A percentile compares a stretch with the other conserved stretches of the same genome.
Conservation (phyloP, 306 rosid genomes). For the Trifolium fragiferum region DNA sequence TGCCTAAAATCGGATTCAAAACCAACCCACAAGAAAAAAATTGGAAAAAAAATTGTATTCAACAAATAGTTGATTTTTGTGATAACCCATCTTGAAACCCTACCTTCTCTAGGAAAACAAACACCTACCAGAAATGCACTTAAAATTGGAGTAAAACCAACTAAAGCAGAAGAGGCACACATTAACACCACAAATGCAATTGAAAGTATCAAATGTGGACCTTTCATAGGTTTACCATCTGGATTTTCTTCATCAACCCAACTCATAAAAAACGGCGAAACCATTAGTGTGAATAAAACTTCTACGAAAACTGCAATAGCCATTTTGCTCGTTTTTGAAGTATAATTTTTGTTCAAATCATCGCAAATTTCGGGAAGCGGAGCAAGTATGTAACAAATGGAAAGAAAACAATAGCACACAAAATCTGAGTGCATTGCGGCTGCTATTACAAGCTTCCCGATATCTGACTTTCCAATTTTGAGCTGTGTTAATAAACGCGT, state of each 20-base stretch:
- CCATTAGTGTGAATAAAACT: constrained; percentile 50
- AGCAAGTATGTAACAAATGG: constrained; percentile 54
- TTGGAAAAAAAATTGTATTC: constrained; percentile 65
- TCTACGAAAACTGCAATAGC: constrained; percentile 48
- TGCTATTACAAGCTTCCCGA: constrained; percentile 80
- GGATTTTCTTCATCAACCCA: constrained; percentile 97
- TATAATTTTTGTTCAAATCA: too few relatives aligned
- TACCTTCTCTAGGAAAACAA: constrained; percentile 78
- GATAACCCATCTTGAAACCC: constrained; percentile 84
- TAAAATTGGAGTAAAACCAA: constrained; percentile 60
- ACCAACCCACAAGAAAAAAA: constrained; percentile 96
- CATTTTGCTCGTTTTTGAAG: constrained; percentile 34
- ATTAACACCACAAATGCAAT: constrained; percentile 74
- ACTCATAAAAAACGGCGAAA: constrained; percentile 71
- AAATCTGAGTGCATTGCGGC: constrained; percentile 88
- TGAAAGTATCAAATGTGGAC: constrained; percentile 79
- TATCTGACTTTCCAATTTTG: constrained; percentile 89
- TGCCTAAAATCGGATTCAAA: constrained; percentile 56
- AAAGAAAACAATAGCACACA: constrained; percentile 59
- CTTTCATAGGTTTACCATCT: constrained; percentile 91
- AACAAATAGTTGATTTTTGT: constrained; percentile 75
- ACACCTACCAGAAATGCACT: constrained; percentile 85
- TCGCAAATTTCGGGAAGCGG: constrained; percentile 44
- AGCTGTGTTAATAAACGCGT: constrained; percentile 72
- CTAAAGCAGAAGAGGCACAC: constrained; percentile 56